These are phyloP conservation scores for Antitrichia curtipendula DNA, from an alignment of 225 moss, liverwort and hornwort species.

Conservation along the genomic window DNA sequence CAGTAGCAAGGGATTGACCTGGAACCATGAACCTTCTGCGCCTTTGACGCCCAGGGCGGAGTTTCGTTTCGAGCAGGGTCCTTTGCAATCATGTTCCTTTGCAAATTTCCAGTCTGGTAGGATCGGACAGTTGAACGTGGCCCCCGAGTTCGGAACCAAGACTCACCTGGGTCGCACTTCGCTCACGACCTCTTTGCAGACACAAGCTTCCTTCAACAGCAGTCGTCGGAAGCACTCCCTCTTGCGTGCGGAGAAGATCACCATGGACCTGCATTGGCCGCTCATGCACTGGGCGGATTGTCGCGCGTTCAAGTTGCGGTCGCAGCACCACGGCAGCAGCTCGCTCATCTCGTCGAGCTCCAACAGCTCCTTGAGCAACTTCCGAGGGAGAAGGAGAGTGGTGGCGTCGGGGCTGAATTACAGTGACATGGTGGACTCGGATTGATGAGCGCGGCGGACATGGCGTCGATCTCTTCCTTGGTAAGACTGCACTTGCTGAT, in stretches of 20 bases:
- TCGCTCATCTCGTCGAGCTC: background rate
- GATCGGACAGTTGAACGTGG: slow-evolving; percentile 9
- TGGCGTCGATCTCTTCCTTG: background rate
- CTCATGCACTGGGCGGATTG: slow-evolving; percentile 46
- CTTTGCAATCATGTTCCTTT: background rate
- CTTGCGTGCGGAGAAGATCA: background rate
- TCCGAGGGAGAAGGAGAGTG: background rate
- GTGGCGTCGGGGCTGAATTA: slow-evolving; percentile 8
- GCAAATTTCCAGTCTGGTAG: background rate
- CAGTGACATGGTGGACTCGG: slow-evolving; percentile 39
- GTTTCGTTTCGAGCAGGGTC: slow-evolving; percentile 15
- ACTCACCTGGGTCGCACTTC: background rate
- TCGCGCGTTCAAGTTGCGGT: slow-evolving; percentile 13
- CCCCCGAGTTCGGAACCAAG: background rate
- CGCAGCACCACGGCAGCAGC: background rate
- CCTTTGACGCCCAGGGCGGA: background rate
- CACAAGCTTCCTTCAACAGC: slow-evolving; percentile 14
- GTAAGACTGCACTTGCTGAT: background rate
- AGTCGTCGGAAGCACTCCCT: background rate
- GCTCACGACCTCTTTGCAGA: slow-evolving; percentile 3
- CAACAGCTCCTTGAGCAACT: background rate
- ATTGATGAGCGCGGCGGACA: background rate
- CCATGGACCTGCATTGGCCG: slow-evolving; percentile 42
- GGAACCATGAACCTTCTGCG: background rate
- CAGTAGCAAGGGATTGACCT: background rate